phyloP scores from a whole-genome alignment of 2,329 filamentous ascomycete species.

The Neofusicoccum ribis region DNA sequence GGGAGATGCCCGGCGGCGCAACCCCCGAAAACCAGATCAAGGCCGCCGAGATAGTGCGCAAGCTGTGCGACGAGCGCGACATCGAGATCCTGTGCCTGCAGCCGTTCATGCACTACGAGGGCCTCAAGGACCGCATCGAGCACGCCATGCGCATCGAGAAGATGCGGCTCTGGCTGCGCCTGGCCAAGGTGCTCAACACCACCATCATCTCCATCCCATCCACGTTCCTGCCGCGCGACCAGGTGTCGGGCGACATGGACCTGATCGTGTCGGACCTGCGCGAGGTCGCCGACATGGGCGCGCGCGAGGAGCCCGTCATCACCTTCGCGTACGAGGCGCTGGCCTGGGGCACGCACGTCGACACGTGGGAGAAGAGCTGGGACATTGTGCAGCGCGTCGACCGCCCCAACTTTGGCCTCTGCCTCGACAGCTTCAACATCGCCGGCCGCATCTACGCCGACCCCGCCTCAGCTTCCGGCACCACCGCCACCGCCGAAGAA shows the following conservation, averaged over 20 bases:
- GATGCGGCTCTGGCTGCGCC: slow-evolving; percentile 67
- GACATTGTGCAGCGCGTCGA: slow-evolving; percentile 65
- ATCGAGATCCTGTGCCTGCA: slow-evolving; percentile 68
- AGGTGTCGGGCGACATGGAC: slow-evolving; percentile 54
- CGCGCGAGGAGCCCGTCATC: slow-evolving; percentile 56
- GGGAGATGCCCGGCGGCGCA: slow-evolving; percentile 45
- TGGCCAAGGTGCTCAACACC: slow-evolving; percentile 65
- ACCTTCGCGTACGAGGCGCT: slow-evolving; percentile 74
- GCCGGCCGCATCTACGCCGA: slow-evolving; percentile 71
- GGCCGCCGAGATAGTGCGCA: slow-evolving; percentile 59
- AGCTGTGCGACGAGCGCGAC: slow-evolving; percentile 57
- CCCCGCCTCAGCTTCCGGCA: slow-evolving; percentile 56
- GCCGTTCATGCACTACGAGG: slow-evolving; percentile 78
- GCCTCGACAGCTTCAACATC: slow-evolving; percentile 78
- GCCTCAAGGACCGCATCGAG: slow-evolving; percentile 62
- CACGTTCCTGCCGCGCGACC: slow-evolving; percentile 60
- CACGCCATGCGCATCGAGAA: slow-evolving; percentile 62
- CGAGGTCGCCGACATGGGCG: slow-evolving; percentile 67
- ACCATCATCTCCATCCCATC: slow-evolving; percentile 75
- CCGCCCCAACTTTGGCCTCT: slow-evolving; percentile 71
- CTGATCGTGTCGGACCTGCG: slow-evolving; percentile 64
- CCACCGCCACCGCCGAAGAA: slow-evolving; percentile 55
- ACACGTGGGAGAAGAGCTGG: slow-evolving; percentile 74
- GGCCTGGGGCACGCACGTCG: slow-evolving; percentile 68
- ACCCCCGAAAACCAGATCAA: slow-evolving; percentile 51